phyloP scores from a whole-genome alignment of 257 asterid genomes.

The Penstemon barbatus region DNA sequence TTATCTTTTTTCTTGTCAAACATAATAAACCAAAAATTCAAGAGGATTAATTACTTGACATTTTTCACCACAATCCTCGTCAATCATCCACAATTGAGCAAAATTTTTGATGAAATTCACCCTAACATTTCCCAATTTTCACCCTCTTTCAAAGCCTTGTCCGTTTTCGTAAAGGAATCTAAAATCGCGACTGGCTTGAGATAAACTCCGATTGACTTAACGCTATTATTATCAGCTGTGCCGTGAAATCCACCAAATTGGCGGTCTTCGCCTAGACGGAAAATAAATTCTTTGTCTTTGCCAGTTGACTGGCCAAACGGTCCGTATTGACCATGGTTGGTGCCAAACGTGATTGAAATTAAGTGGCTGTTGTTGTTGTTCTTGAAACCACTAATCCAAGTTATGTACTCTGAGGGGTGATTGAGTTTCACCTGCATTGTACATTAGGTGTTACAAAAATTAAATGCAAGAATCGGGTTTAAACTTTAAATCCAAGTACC shows the following conservation, averaged over 20 bases:
- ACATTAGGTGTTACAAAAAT: neutral
- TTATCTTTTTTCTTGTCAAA: no score
- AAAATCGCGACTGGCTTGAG: slow-evolving; percentile 33
- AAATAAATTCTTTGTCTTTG: slow-evolving; percentile 24
- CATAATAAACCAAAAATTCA: no score
- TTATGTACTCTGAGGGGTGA: slow-evolving; percentile 37
- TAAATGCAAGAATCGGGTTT: no score
- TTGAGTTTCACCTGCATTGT: slow-evolving; percentile 34
- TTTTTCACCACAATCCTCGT: no score
- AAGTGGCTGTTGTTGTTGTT: slow-evolving; percentile 26
- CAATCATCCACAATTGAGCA: no score
- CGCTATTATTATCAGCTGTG: neutral
- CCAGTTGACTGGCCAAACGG: slow-evolving; percentile 32
- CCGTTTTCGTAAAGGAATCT: neutral
- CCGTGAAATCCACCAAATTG: slow-evolving; percentile 51
- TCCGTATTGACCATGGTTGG: slow-evolving; percentile 40
- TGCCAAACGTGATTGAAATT: slow-evolving; percentile 41
- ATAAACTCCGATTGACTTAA: slow-evolving; percentile 43
- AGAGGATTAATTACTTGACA: no score
- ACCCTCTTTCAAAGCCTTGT: neutral
- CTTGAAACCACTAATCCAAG: slow-evolving; percentile 35
- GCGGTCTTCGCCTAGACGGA: slow-evolving; percentile 34
- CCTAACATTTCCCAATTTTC: slow-evolving; percentile 20
- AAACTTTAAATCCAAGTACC: no score
- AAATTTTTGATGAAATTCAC: no score